phyloP scores from a whole-genome alignment of 2,329 filamentous ascomycete genomes.

The Aureobasidium sp. region DNA sequence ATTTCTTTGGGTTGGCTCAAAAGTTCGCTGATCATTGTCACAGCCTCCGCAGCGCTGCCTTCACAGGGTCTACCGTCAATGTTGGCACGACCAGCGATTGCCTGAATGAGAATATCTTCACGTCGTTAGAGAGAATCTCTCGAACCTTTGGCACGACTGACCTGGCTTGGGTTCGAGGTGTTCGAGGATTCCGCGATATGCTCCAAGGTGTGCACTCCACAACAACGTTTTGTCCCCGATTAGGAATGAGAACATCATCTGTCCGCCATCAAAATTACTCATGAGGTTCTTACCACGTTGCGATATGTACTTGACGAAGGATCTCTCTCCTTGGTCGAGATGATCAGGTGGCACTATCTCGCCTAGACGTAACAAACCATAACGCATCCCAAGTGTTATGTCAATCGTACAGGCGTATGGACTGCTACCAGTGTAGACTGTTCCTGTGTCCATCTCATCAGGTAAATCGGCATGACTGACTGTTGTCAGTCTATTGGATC shows the following conservation, averaged over 20 bases:
- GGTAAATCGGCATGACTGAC: background rate
- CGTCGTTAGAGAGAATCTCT: no score
- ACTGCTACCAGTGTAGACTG: background rate
- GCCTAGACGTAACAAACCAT: background rate
- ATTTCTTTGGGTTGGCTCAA: background rate
- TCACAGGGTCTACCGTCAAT: background rate
- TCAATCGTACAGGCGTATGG: background rate
- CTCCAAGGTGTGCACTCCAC: background rate
- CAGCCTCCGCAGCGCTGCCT: background rate
- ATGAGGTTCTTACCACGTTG: background rate
- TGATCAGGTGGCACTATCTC: background rate
- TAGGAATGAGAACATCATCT: background rate
- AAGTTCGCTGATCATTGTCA: background rate
- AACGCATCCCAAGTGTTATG: background rate
- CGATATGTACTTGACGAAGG: background rate
- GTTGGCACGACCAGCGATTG: background rate
- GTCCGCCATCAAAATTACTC: background rate
- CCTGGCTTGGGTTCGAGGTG: background rate
- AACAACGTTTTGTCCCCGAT: background rate
- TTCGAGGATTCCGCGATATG: background rate
- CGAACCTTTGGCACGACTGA: background rate
- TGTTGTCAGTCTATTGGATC: no score
- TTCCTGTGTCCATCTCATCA: background rate
- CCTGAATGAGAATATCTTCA: background rate
- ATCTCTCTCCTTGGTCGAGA: background rate